A percentile compares a stretch with the other conserved stretches of the same genome.
phyloP scores from a whole-genome alignment of 306 rosid genomes.

The Sindora glabra region DNA sequence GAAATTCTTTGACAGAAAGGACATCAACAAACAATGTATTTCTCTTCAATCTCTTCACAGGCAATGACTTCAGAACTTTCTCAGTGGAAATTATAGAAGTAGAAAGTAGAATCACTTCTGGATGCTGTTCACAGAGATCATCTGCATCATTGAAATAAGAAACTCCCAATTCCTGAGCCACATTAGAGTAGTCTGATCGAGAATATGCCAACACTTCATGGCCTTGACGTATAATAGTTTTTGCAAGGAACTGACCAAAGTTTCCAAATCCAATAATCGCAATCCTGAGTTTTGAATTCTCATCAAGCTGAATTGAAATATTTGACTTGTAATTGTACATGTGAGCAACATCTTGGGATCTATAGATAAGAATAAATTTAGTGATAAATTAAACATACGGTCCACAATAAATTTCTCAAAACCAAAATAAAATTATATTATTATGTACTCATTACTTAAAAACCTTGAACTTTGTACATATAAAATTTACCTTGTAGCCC shows the following conservation, averaged over 20 bases:
- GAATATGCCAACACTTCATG: constrained; percentile 75
- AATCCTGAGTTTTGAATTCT: constrained; percentile 50
- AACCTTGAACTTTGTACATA: not conserved
- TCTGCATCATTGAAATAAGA: constrained; percentile 53
- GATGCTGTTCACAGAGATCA: constrained; percentile 89
- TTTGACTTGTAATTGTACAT: constrained; percentile 9
- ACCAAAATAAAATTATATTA: not conserved
- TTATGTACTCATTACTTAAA: not conserved
- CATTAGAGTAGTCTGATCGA: constrained; percentile 58
- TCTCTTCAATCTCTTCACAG: constrained; percentile 69
- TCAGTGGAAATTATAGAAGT: constrained; percentile 81
- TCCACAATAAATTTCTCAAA: not conserved
- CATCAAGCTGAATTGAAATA: constrained; percentile 16
- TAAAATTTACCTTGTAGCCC: constrained; percentile 42
- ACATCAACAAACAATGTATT: constrained; percentile 89
- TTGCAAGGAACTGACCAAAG: constrained; percentile 83
- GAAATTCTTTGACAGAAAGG: constrained; percentile 86
- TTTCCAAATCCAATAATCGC: constrained; percentile 84
- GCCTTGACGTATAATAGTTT: constrained; percentile 55
- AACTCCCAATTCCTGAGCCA: constrained; percentile 53
- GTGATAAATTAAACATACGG: no score
- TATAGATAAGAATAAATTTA: no score
- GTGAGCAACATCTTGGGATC: constrained; percentile 18
- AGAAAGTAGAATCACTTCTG: constrained; percentile 78
- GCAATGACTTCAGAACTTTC: constrained; percentile 65